Percentiles rank a stretch among this genome's conserved stretches.
phyloP scores from a whole-genome alignment of 192 early-diverging fungal genomes.

The Backusella circina region DNA sequence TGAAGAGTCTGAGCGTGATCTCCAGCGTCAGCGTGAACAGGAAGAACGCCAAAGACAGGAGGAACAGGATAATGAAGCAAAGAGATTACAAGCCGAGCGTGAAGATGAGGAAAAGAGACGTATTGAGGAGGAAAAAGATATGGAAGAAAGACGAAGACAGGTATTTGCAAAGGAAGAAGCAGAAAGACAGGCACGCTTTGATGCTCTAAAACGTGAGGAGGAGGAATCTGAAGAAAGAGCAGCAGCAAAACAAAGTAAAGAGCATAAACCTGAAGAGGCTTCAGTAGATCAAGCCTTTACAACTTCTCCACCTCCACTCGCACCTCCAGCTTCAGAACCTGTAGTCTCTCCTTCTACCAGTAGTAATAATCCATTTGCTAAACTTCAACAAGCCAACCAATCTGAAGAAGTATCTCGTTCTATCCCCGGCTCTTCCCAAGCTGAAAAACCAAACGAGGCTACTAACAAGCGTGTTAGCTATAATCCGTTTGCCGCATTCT shows the following conservation, averaged over 20 bases:
- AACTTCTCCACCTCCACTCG: constrained; percentile 16
- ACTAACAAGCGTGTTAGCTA: constrained; percentile 33
- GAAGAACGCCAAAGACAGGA: constrained; percentile 12
- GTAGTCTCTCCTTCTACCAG: neutral
- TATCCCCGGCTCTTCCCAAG: neutral
- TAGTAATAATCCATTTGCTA: constrained; percentile 39
- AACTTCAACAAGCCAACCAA: neutral
- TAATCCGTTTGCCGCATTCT: constrained; percentile 40
- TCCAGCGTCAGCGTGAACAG: neutral
- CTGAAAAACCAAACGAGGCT: constrained; percentile 13
- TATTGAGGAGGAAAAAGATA: constrained; percentile 3
- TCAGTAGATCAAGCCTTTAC: neutral
- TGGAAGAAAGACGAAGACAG: constrained; percentile 13
- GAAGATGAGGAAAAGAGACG: constrained; percentile 20
- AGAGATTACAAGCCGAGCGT: neutral
- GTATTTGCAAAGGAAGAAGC: constrained; percentile 14
- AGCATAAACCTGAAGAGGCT: constrained; percentile 8
- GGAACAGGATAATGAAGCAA: constrained; percentile 7
- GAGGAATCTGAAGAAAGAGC: constrained; percentile 11
- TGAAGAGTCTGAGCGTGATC: constrained; percentile 2
- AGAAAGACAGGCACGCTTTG: constrained; percentile 8
- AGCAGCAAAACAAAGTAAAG: neutral
- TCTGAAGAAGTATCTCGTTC: neutral
- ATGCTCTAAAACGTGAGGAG: constrained; percentile 6
- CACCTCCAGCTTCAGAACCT: neutral